A percentile compares a stretch with the other conserved stretches of the same genome.
phyloP scores from a whole-genome alignment of 129 eudicot species.

The sunflower (Helianthus annuus) region HanXRQr2.0-SUNRISE NC_035433.2:86407785-86408284 shows the following conservation, averaged over 20 bases:
- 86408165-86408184: neutral
- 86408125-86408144: conserved; percentile 2
- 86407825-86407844: neutral
- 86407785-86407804: conserved; percentile 2
- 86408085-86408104: neutral
- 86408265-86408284: neutral
- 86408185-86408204: neutral
- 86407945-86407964: neutral
- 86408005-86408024: conserved; percentile 15
- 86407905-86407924: conserved; percentile 19
- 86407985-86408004: conserved; percentile 15
- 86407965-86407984: conserved; percentile 3
- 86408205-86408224: neutral
- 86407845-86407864: conserved; percentile 13
- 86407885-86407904: conserved; percentile 23
- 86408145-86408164: neutral
- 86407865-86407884: neutral
- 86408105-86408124: neutral
- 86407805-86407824: neutral
- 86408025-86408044: conserved; percentile 6
- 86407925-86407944: conserved; percentile 5
- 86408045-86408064: neutral
- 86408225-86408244: neutral
- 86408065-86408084: neutral
- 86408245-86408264: neutral